Evolutionary conservation across 2,329 filamentous ascomycete species (phyloP), one percentile per base, ranked within the genome.

Genomic region (Hymenoscyphus salicellus): DNA sequence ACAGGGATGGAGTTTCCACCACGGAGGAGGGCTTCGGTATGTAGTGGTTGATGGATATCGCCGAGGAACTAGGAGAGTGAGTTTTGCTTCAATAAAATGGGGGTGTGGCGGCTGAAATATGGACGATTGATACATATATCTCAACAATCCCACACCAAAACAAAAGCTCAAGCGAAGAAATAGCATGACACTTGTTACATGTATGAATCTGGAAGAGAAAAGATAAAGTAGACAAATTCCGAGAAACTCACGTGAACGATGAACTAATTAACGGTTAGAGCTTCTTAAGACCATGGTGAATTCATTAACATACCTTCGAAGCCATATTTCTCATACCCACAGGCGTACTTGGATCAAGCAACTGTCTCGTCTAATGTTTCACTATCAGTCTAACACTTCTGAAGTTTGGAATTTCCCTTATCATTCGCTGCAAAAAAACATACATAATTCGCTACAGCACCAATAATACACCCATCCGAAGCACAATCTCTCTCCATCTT

Each of bases 1-100:
- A 92, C 89, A 16, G 80, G 75, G 70, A 92, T 89, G 11, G 83
- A 82, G 70, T 92, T 93, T 0, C 89, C 89, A 62, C 90, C 90
- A 26, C 82, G 78, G 2, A 82, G 80, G 6, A 88, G 83, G 63
- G 88, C 81, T 76, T 90, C 87, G 62, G 84, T 84, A 75, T 90
- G 87, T 64, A 90, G 78, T 33, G 87, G 60, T 77, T 90, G 86
- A 75, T 90, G 87, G 65, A 90, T 84, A 75, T 91, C 89, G 62
- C 87, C 86, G 62, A 91, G 77, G 73, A 91, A 91, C 76, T 91
- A 85, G 80, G 73, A 56, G 11, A 55, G 30, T 67, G 16, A 67
- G 63, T 60, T 14, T 26, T 49, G n/a, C n/a, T 10, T 52, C n/a
- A 8, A 17, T 17, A 20, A 3, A 23, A 8, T 46, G 1, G 46